A percentile compares a stretch with the other conserved stretches of the same genome.
Evolutionary conservation across 371 early-diverging fungal species (phyloP).

Genomic region (Mucor indicus): DNA sequence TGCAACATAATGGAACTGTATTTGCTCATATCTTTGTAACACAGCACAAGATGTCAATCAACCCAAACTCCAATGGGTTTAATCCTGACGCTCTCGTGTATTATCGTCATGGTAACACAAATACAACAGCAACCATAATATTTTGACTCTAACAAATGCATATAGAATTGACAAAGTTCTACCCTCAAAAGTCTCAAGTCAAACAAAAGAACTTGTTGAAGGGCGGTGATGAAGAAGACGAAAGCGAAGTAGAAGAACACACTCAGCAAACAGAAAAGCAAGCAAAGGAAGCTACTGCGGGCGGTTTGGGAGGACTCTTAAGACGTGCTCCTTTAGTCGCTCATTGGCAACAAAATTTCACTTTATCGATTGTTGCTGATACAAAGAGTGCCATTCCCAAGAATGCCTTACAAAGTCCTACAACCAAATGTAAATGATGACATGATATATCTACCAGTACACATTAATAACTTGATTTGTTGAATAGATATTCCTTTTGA

Average conservation of each 20-base stretch:
- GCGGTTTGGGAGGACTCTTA: conserved; percentile 30
- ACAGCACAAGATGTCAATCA: conserved; percentile 45
- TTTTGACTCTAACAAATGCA: background rate
- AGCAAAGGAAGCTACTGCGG: background rate
- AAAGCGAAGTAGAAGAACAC: conserved; percentile 2
- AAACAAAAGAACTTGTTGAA: conserved; percentile 72
- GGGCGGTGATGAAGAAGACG: conserved; percentile 37
- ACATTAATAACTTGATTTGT: too few species aligned
- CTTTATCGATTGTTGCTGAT: conserved; percentile 65
- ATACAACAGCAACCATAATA: background rate
- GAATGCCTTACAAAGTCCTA: conserved; percentile 48
- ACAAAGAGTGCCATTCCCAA: conserved; percentile 42
- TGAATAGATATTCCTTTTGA: conserved; percentile 57
- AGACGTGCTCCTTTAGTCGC: conserved; percentile 61
- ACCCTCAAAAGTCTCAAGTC: conserved; percentile 56
- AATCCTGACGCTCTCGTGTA: conserved; percentile 48
- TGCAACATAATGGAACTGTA: conserved; percentile 79
- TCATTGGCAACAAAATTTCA: conserved; percentile 86
- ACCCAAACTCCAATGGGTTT: conserved; percentile 44
- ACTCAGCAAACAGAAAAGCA: background rate
- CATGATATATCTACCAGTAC: background rate
- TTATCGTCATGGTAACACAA: conserved; percentile 53
- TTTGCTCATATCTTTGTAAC: conserved; percentile 82
- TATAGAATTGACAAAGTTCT: conserved; percentile 68
- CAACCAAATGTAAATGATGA: conserved; percentile 43